Evolutionary conservation across 495 filamentous ascomycete genomes (phyloP).

Genomic region (Hypoxylon fuscum): DNA sequence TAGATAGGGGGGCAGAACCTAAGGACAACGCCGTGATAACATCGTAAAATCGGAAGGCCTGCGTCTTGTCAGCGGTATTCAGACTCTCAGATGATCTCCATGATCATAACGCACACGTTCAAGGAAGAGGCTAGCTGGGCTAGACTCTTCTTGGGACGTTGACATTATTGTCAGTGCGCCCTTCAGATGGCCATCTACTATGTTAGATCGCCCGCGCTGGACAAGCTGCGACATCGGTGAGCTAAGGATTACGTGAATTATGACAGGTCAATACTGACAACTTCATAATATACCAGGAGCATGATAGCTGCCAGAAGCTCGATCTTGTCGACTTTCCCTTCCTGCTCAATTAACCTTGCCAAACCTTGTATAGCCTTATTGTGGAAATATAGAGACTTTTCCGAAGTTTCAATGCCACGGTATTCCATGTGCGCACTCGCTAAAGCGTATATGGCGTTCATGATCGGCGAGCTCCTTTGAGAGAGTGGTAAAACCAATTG

Average conservation of each 20-base stretch:
- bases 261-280: constrained; percentile 50
- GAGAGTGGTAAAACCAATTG: constrained; percentile 68
- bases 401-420: constrained; percentile 61
- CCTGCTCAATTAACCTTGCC: constrained; percentile 64
- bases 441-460: constrained; percentile 67
- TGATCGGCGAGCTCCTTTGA: constrained; percentile 59
- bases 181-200: constrained; percentile 67
- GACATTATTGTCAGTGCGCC: constrained; percentile 68
- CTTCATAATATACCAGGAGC: constrained; percentile 71
- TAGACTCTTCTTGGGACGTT: constrained; percentile 54
- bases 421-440: constrained; percentile 68
- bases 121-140: constrained; percentile 63
- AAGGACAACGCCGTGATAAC: constrained; percentile 71
- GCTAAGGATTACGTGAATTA: background rate
- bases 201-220: constrained; percentile 64
- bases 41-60: constrained; percentile 73
- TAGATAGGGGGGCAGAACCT: constrained; percentile 64
- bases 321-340: constrained; percentile 58
- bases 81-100: background rate
- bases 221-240: constrained; percentile 59
- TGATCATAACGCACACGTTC: constrained; percentile 58
- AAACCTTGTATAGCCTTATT: constrained; percentile 66
- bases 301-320: constrained; percentile 70
- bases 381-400: constrained; percentile 68
- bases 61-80: constrained; percentile 17